Conservation (phyloP, 2,329 filamentous ascomycete species). For the Leptographium procerum region DNA sequence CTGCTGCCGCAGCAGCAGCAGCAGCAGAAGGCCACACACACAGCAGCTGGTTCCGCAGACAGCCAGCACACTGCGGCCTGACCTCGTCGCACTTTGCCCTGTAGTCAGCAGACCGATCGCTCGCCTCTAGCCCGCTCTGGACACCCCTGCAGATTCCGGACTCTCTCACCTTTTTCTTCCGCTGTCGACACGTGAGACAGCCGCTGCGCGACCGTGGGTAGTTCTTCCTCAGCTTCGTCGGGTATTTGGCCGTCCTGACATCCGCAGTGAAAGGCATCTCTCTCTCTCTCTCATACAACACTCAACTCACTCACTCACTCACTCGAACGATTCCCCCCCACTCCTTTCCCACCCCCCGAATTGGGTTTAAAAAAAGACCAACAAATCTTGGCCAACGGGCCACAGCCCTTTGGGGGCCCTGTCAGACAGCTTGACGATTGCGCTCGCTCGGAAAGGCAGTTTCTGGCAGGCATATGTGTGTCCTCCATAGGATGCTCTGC, state of each 20-base stretch:
- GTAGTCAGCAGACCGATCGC: not conserved
- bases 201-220: constrained; percentile 12
- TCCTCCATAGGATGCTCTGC: not conserved
- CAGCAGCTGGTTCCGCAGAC: constrained; percentile 10
- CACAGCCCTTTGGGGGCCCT: not conserved
- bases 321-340: not conserved
- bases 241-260: constrained; percentile 10
- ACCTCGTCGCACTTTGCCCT: constrained; percentile 11
- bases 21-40: constrained; percentile 9
- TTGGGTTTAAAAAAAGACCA: too few species aligned
- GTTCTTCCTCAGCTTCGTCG: constrained; percentile 14
- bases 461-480: not conserved
- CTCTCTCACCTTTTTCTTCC: constrained; percentile 12
- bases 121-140: too few species aligned
- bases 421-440: not conserved
- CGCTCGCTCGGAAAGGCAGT: not conserved
- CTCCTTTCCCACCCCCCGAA: not conserved
- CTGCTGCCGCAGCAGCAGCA: not conserved
- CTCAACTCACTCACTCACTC: too few species aligned
- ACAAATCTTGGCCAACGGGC: not conserved
- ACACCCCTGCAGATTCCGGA: too few species aligned
- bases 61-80: constrained; percentile 8
- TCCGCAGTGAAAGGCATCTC: not conserved
- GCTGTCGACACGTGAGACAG: constrained; percentile 13
- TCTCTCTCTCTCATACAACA: not conserved